Evolutionary conservation across 768 basidiomycete genomes (phyloP).

Genomic region (Daedaleopsis sinensis): DNA sequence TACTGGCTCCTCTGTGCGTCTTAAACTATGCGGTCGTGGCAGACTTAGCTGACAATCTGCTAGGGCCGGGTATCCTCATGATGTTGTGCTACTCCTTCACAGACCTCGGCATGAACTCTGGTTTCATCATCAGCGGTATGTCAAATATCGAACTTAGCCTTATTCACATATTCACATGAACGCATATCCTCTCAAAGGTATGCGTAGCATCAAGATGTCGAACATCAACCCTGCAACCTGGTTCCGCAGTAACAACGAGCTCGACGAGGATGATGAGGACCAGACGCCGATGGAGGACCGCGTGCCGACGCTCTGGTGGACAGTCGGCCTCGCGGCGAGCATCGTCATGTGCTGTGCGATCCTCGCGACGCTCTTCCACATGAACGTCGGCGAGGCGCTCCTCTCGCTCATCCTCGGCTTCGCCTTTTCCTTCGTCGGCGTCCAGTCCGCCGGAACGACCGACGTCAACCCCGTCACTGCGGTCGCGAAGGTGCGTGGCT

Average conservation of each 20-base stretch:
- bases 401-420: slow-evolving; percentile 62
- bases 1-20: slow-evolving; percentile 27
- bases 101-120: slow-evolving; percentile 48
- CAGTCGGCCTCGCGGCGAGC: slow-evolving; percentile 46
- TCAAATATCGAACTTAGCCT: background rate
- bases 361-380: slow-evolving; percentile 54
- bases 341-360: slow-evolving; percentile 55
- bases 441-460: slow-evolving; percentile 60
- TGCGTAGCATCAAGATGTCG: slow-evolving; percentile 10
- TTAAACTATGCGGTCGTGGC: too few species aligned
- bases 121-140: slow-evolving; percentile 33
- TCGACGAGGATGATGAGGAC: slow-evolving; percentile 48
- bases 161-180: too few species aligned
- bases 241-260: slow-evolving; percentile 21
- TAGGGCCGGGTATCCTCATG: slow-evolving; percentile 59
- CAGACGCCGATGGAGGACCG: slow-evolving; percentile 56
- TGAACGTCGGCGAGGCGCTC: slow-evolving; percentile 61
- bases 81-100: slow-evolving; percentile 65
- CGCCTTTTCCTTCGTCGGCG: slow-evolving; percentile 69
- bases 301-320: slow-evolving; percentile 60
- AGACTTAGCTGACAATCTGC: background rate
- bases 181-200: background rate
- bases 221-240: slow-evolving; percentile 18
- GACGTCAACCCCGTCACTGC: slow-evolving; percentile 66
- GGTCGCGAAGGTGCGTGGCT: slow-evolving; percentile 45